These are phyloP conservation scores for Lobosporangium transversale DNA, from an alignment of 192 early-diverging fungal species.

Conservation along the genomic window DNA sequence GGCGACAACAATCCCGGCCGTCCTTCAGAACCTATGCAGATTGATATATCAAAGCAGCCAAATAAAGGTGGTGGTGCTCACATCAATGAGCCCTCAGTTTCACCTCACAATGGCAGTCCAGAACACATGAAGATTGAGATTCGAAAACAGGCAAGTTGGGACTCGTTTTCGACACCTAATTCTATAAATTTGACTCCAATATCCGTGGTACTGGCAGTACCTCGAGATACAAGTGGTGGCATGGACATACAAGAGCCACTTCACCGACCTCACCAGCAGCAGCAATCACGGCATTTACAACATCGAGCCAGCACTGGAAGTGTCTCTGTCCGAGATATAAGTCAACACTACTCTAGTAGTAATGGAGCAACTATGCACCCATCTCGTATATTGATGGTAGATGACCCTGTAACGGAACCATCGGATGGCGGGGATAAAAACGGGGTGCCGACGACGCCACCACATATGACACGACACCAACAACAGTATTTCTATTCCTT, in stretches of 20 bases:
- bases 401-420: slow-evolving; percentile 8
- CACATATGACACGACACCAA: not conserved
- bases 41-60: not conserved
- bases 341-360: not conserved
- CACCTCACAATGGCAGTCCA: not conserved
- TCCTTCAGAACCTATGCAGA: no score
- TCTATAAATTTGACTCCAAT: slow-evolving; percentile 5
- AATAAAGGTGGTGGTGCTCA: not conserved
- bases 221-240: not conserved
- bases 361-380: not conserved
- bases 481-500: not conserved
- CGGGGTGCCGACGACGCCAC: not conserved
- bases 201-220: not conserved
- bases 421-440: not conserved
- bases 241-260: slow-evolving; percentile 32
- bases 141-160: slow-evolving; percentile 30
- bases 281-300: slow-evolving; percentile 1
- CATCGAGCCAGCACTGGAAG: slow-evolving; percentile 22
- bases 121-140: not conserved
- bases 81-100: not conserved
- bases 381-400: slow-evolving; percentile 9
- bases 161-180: slow-evolving; percentile 3
- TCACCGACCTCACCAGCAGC: slow-evolving; percentile 1
- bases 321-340: slow-evolving; percentile 6
- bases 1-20: not conserved